These are phyloP conservation scores for Cnidoscolus chayamansa DNA, from an alignment of 441 rosid species.

Conservation along the genomic window DNA sequence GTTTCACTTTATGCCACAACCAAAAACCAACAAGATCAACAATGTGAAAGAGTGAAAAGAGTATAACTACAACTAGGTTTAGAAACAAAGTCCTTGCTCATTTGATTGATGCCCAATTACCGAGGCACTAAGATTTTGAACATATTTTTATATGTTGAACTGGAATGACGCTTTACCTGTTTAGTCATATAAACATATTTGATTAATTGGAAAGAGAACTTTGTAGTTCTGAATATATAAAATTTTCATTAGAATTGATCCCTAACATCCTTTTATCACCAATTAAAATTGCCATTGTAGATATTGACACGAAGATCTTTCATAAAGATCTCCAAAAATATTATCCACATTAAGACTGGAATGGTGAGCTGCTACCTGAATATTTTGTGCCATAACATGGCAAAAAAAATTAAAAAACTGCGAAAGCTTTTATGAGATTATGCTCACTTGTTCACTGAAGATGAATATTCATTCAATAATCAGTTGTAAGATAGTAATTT, in stretches of 20 bases:
- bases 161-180: background rate
- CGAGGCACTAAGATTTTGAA: too few relatives aligned
- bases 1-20: background rate
- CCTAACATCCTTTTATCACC: background rate
- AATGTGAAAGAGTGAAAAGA: background rate
- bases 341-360: background rate
- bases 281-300: background rate
- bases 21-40: background rate
- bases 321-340: background rate
- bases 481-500: background rate
- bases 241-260: background rate
- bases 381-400: too few relatives aligned
- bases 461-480: too few relatives aligned
- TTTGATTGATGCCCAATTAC: background rate
- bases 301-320: background rate
- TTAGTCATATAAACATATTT: background rate
- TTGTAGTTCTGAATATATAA: background rate
- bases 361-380: background rate
- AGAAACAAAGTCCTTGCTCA: background rate
- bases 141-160: too few relatives aligned
- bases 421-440: background rate
- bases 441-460: background rate
- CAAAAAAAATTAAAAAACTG: background rate
- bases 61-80: background rate
- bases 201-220: background rate